Evolutionary conservation across 2,329 filamentous ascomycete genomes (phyloP).

Genomic region (Cladorrhinum sp.): DNA sequence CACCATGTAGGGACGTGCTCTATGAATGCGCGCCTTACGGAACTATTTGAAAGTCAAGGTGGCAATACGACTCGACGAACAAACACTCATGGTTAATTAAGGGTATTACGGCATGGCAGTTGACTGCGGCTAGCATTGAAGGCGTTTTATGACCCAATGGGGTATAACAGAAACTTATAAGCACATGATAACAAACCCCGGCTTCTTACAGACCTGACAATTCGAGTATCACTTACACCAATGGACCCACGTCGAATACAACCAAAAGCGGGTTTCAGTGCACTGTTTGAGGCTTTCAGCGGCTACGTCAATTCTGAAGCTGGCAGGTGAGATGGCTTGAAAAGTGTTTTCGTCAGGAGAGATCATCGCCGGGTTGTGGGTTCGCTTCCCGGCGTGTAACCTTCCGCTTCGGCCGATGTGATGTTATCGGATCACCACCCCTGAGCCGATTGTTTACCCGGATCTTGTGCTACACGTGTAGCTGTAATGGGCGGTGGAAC

Average conservation of each 20-base stretch:
- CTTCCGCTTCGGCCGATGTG: slow-evolving; percentile 6
- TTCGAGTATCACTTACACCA: no score
- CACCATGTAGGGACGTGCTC: no score
- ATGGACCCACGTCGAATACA: neutral
- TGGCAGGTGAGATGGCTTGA: neutral
- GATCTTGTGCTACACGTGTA: no score
- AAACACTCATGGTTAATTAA: neutral
- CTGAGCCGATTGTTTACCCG: slow-evolving; percentile 4
- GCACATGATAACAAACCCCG: neutral
- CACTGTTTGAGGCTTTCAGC: no score
- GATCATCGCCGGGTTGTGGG: neutral
- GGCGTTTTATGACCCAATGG: no score
- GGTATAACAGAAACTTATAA: neutral
- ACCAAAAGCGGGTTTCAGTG: neutral
- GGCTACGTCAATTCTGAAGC: neutral
- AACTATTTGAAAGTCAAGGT: no score
- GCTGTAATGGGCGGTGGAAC: no score
- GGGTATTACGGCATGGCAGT: neutral
- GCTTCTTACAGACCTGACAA: no score
- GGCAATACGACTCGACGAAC: no score
- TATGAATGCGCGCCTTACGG: no score
- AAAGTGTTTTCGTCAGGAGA: no score
- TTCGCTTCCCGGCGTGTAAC: slow-evolving; percentile 5
- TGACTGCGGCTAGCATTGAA: no score
- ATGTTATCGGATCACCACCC: neutral